These are phyloP conservation scores for Leersia perrieri DNA, from an alignment of 176 grass and related monocot species.

Conservation along the genomic window DNA sequence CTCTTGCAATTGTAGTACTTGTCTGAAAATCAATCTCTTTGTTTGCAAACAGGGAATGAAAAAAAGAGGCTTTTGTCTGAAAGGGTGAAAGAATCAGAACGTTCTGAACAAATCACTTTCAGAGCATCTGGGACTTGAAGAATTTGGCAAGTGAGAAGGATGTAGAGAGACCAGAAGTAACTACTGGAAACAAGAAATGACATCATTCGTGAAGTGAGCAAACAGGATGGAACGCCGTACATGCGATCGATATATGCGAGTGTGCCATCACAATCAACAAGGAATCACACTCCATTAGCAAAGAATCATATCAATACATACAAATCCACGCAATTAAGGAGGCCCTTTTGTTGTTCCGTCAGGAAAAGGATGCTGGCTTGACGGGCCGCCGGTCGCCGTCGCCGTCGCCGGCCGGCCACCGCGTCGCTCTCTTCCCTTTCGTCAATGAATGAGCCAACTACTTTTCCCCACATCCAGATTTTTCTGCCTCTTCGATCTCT, in stretches of 20 bases:
- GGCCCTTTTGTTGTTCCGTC: not conserved
- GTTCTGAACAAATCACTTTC: not conserved
- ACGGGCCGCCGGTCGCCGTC: not conserved
- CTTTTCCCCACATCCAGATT: not conserved
- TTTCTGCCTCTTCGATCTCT: not conserved
- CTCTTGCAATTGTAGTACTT: not conserved
- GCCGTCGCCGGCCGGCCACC: constrained; percentile 19
- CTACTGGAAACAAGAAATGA: not conserved
- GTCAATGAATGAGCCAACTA: constrained; percentile 12
- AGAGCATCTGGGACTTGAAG: not conserved
- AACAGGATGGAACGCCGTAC: not conserved
- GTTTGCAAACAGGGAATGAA: not conserved
- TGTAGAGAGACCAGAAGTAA: not conserved
- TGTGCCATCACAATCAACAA: constrained; percentile 7
- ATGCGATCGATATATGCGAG: not conserved
- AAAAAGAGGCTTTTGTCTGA: not conserved
- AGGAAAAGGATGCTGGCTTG: not conserved
- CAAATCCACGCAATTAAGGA: not conserved
- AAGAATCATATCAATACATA: too few species aligned
- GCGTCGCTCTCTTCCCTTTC: constrained; percentile 10
- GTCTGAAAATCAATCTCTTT: not conserved
- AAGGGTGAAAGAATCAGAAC: not conserved
- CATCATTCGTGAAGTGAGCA: constrained; percentile 1
- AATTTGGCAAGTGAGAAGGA: not conserved
- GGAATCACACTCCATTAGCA: too few species aligned